A percentile compares a stretch with the other conserved stretches of the same genome.
Conservation (phyloP, 495 filamentous ascomycete species). For the Neurospora sp. region DNA sequence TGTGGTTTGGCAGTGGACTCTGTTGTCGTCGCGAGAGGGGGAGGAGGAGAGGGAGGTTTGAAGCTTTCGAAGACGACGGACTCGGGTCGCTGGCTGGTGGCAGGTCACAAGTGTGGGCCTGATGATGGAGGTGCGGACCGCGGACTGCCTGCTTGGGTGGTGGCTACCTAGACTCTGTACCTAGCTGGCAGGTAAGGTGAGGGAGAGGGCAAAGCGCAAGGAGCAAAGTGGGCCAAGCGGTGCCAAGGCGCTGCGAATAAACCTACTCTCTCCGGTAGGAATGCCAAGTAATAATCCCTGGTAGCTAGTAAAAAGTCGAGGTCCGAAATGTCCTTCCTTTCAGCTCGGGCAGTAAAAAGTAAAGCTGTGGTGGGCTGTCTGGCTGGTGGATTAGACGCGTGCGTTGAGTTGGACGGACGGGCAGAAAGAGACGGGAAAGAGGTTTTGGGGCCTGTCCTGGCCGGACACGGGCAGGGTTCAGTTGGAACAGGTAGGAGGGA, state of each 20-base stretch:
- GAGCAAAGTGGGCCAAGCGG: neutral
- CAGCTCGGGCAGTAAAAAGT: neutral
- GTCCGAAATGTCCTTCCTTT: neutral
- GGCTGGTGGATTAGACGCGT: neutral
- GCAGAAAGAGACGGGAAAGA: neutral
- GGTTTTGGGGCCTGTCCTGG: neutral
- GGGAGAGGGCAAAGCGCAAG: neutral
- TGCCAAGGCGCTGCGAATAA: neutral
- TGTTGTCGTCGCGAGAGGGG: neutral
- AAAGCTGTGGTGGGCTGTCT: neutral
- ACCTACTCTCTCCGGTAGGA: neutral
- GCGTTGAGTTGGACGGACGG: neutral
- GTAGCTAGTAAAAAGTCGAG: neutral
- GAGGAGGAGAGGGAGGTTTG: neutral
- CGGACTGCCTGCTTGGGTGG: neutral
- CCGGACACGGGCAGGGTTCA: neutral
- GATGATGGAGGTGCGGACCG: neutral
- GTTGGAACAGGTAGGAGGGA: neutral
- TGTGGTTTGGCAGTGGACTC: conserved; percentile 6
- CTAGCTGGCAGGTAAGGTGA: neutral
- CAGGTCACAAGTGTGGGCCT: conserved; percentile 9
- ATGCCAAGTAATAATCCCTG: neutral
- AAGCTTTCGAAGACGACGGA: conserved; percentile 15
- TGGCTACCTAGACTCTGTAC: neutral
- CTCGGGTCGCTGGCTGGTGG: conserved; percentile 2